A percentile compares a stretch with the other conserved stretches of the same genome.
Evolutionary conservation across 352 stramenopile species (phyloP).

Genomic region (Globisporangium viniferum): DNA sequence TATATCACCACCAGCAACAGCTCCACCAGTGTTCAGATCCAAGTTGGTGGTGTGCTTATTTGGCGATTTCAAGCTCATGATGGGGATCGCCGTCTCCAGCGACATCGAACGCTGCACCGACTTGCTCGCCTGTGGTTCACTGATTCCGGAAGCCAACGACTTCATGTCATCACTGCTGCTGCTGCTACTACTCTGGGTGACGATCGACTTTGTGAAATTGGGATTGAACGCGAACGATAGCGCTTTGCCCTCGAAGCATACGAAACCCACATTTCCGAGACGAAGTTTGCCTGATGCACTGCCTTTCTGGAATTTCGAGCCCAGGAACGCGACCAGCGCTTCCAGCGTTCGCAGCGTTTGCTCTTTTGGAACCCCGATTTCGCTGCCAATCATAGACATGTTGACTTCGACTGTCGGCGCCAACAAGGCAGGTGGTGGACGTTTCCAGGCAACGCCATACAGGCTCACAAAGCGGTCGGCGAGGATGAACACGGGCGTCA

Average conservation of each 20-base stretch:
- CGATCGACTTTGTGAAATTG: constrained; percentile 24
- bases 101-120: constrained; percentile 9
- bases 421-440: constrained; percentile 42
- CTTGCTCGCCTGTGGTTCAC: background rate
- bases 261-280: constrained; percentile 31
- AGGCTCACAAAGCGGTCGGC: constrained; percentile 41
- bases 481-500: constrained; percentile 44
- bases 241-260: constrained; percentile 41
- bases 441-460: constrained; percentile 39
- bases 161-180: background rate
- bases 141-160: background rate
- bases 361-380: constrained; percentile 38
- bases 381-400: constrained; percentile 41
- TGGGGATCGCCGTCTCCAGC: background rate
- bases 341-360: constrained; percentile 42
- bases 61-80: background rate
- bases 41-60: background rate
- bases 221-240: constrained; percentile 47
- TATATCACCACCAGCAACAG: background rate
- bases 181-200: constrained; percentile 15
- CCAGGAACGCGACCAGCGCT: constrained; percentile 38
- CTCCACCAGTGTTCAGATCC: background rate
- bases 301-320: constrained; percentile 32
- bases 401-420: constrained; percentile 38
- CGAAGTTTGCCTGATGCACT: constrained; percentile 23